Evolutionary conservation across 345 rosid species (phyloP).

Genomic region (Boechera retrofracta): DNA sequence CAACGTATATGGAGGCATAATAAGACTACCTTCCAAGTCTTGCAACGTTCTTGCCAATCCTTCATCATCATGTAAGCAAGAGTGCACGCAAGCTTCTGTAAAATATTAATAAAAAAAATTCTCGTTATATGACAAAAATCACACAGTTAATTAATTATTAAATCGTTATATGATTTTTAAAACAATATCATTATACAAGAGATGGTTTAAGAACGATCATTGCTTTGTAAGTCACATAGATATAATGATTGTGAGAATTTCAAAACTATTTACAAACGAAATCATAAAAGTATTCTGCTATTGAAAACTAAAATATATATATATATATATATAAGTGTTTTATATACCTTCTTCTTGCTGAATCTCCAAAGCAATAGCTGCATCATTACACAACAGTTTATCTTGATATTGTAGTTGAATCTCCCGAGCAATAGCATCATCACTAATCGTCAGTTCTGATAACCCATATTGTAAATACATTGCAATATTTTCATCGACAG

Average conservation of each 20-base stretch:
- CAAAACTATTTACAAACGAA: background rate
- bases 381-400: slow-evolving; percentile 2
- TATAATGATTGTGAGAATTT: background rate
- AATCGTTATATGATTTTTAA: background rate
- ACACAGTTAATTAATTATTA: background rate
- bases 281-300: background rate
- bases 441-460: slow-evolving; percentile 24
- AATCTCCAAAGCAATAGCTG: slow-evolving; percentile 31
- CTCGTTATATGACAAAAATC: background rate
- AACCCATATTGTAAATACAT: slow-evolving; percentile 31
- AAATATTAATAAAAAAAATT: background rate
- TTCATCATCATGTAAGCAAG: slow-evolving; percentile 26
- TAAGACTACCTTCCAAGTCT: slow-evolving; percentile 4
- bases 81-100: background rate
- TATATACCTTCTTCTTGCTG: slow-evolving; percentile 38
- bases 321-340: background rate
- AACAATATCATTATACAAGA: background rate
- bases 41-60: slow-evolving; percentile 30
- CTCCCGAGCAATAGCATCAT: slow-evolving; percentile 32
- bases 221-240: background rate
- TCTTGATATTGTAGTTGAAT: slow-evolving; percentile 11
- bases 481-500: slow-evolving; percentile 30
- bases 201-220: background rate
- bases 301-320: background rate
- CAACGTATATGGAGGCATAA: background rate